Base-by-base conservation (phyloP, 441 rosid species). In the Manihot esculenta region DNA sequence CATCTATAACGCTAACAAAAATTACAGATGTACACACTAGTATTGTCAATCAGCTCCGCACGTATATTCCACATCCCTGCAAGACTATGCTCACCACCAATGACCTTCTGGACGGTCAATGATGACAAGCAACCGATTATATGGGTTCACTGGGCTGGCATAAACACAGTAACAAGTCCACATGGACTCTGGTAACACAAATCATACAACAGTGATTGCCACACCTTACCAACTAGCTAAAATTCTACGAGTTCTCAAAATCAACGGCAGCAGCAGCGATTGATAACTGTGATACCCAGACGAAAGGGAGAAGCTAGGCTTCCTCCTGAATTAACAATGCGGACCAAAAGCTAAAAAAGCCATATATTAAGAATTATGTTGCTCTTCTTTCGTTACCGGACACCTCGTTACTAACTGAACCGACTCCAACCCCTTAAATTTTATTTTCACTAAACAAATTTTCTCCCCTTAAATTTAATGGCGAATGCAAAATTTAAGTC, bases 391-490 rank as follows among this genome's bases (percentile, higher is more conserved):
- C 90, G 30, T 91, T 86, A 72, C 77, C 80, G 66, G 93, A 83
- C 78, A 78, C 89, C 72, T 85, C 85, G 51, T 87, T 81, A 75
- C 80, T 80, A 47, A 42, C 82, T 10, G 77, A 74, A 72, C 83
- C 75, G 38, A 74, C 85, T 73, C 75, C 81, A 27, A 81, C 77
- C 35, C 84, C 88, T 44, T 73, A 84, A 61, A 77, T 79, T 71
- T 86, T 94, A 58, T 84, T 94, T 73, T 90, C 88, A 15, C 90
- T 86, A 84, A 79, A 91, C 68, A 80, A 78, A 79, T 89, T 88
- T 42, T 82, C 94, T 27, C 85, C 93, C 14, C 90, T 93, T 50
- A 96, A 84, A 72, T 87, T 84, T 20, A 96, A 92, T 58, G n/a
- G n/a, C n/a, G n/a, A n/a, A n/a, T n/a, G n/a, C n/a, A n/a, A n/a